Evolutionary conservation across 192 early-diverging fungal genomes (phyloP), one percentile per base, ranked within the genome.

Genomic region (Phycomyces blakesleeanus): DNA sequence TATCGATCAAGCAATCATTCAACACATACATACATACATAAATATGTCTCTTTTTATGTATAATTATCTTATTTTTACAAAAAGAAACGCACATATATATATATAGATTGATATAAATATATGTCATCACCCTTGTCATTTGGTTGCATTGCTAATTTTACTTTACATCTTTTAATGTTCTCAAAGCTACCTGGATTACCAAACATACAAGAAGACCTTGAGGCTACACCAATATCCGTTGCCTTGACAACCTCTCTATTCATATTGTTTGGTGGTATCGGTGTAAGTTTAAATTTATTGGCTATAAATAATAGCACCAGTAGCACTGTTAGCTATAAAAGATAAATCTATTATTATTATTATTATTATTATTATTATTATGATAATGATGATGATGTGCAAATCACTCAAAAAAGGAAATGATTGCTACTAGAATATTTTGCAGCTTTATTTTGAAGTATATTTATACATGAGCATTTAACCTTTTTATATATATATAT

Each of bases 221-320:
- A 74, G 15, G 72, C 78, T 0, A 63, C 61, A 1, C 53, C 58
- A 8, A 76, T 73, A 1, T 59, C 68, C 29, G 68, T 79, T 50
- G 73, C 72, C 44, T 57, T 75, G 11, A 74, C 74, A 7, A 73
- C 75, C 14, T 74, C 74, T 15, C 66, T 79, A 24, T 79, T 79
- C 38, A 76, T 79, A 18, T 57, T 79, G 20, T 79, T 79, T 57
- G 75, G 75, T 65, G 78, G 78, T 22, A 71, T 79, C 51, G 72
- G 69, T 69, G 63, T 64, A 64, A 64, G 22, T 16, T 51, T 40
- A 5, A 20, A 15, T 42, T 20, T 57, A n/a, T 42, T 37, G n/a
- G n/a, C n/a, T n/a, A n/a, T n/a, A n/a, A n/a, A n/a, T n/a, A n/a
- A n/a, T n/a, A n/a, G n/a, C n/a, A n/a, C n/a, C n/a, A n/a, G n/a